Percentiles rank a stretch among this genome's conserved stretches.
Conservation (phyloP, 352 stramenopile genomes). For the Phytophthora hybrid region DNA sequence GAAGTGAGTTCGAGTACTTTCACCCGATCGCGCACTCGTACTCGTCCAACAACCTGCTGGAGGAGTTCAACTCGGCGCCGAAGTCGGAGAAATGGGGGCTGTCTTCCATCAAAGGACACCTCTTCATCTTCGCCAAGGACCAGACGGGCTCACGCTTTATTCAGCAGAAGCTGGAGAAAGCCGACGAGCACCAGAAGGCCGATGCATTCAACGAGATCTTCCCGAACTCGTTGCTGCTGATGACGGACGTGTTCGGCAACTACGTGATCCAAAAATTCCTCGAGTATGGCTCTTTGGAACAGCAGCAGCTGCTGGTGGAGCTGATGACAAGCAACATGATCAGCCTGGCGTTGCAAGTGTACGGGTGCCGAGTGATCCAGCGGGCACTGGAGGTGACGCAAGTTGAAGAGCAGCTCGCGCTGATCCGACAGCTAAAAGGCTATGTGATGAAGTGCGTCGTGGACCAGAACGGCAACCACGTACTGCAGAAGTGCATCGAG, state of each 20-base stretch:
- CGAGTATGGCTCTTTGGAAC: conserved; percentile 91
- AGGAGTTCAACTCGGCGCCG: conserved; percentile 77
- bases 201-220: conserved; percentile 89
- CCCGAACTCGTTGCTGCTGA: conserved; percentile 79
- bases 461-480: conserved; percentile 99
- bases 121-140: conserved; percentile 89
- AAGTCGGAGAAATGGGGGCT: conserved; percentile 89
- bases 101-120: conserved; percentile 80
- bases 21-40: conserved; percentile 73
- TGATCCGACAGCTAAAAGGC: conserved; percentile 85
- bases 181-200: conserved; percentile 71
- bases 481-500: conserved; percentile 99
- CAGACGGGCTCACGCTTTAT: conserved; percentile 89
- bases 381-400: conserved; percentile 89
- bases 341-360: conserved; percentile 95
- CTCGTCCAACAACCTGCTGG: conserved; percentile 74
- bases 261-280: conserved; percentile 99
- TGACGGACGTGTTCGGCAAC: conserved; percentile 98
- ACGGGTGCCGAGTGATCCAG: conserved; percentile 98
- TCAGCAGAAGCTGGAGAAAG: conserved; percentile 90
- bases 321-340: conserved; percentile 95
- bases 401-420: conserved; percentile 71
- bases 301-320: conserved; percentile 88
- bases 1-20: conserved; percentile 50
- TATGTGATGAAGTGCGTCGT: conserved; percentile 94